A percentile compares a stretch with the other conserved stretches of the same genome.
Conservation (phyloP, 2,329 filamentous ascomycete species). For the Neopestalotiopsis rosae region DNA sequence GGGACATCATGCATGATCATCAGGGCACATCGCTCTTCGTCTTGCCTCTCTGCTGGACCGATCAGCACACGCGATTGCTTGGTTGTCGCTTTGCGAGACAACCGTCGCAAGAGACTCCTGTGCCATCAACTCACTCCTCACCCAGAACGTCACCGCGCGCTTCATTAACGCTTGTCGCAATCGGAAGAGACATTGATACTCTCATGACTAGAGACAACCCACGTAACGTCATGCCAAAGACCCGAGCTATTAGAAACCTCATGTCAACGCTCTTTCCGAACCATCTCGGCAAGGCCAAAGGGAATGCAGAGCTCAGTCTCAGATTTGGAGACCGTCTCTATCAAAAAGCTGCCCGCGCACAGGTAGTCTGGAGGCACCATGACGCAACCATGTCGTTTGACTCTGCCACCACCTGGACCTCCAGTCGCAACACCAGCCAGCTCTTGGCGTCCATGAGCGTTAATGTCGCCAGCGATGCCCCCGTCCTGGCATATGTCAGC, state of each 20-base stretch:
- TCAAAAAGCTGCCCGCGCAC: conserved; percentile 50
- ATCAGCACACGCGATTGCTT: conserved; percentile 54
- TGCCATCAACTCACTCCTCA: conserved; percentile 42
- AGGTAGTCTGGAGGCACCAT: conserved; percentile 54
- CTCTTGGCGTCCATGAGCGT: conserved; percentile 27
- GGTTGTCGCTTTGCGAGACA: conserved; percentile 51
- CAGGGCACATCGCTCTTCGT: conserved; percentile 54
- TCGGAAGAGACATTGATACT: conserved; percentile 50
- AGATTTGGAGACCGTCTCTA: conserved; percentile 55
- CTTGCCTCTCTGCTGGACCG: conserved; percentile 61
- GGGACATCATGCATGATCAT: conserved; percentile 56
- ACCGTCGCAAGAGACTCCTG: conserved; percentile 46
- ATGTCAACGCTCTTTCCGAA: conserved; percentile 49
- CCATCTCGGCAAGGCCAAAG: conserved; percentile 37
- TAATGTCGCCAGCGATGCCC: conserved; percentile 33
- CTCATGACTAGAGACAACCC: conserved; percentile 42
- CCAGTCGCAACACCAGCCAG: conserved; percentile 37
- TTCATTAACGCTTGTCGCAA: conserved; percentile 46
- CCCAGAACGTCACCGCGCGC: conserved; percentile 43
- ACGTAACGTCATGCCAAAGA: conserved; percentile 40
- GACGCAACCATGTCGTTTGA: conserved; percentile 39
- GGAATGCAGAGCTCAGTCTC: conserved; percentile 49
- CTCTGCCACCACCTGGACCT: conserved; percentile 39
- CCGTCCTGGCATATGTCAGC: conserved; percentile 54
- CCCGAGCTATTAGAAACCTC: conserved; percentile 48